These are phyloP conservation scores for Dactylonectria estremocensis DNA, from an alignment of 2,329 filamentous ascomycete species.

Conservation along the genomic window DNA sequence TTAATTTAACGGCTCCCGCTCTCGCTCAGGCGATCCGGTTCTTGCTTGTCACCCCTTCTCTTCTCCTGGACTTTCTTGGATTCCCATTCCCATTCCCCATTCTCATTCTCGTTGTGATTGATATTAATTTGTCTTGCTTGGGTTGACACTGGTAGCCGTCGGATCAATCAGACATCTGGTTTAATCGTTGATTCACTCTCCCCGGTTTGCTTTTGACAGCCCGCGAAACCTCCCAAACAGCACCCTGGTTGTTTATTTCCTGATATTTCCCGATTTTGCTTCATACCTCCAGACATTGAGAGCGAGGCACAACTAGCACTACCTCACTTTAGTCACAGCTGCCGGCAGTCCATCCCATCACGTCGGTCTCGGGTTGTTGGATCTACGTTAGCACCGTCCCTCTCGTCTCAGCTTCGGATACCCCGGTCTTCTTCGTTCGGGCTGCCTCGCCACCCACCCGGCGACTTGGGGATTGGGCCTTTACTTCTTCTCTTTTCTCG, in stretches of 20 bases:
- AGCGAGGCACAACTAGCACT: background rate
- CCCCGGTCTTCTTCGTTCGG: background rate
- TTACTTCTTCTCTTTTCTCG: conserved; percentile 12
- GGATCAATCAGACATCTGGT: too few relatives aligned
- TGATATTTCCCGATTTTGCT: background rate
- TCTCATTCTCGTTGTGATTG: too few relatives aligned
- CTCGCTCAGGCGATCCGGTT: background rate
- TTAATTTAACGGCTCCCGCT: conserved; percentile 28
- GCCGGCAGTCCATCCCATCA: background rate
- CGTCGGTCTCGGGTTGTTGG: background rate
- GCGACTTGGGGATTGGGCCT: conserved; percentile 7
- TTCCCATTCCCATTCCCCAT: too few relatives aligned
- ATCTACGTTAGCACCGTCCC: background rate
- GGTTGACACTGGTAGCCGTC: background rate
- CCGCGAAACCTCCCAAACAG: background rate
- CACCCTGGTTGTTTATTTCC: background rate
- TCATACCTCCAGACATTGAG: background rate
- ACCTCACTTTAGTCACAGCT: background rate
- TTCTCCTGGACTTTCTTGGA: background rate
- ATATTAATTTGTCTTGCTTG: background rate
- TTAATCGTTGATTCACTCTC: too few relatives aligned
- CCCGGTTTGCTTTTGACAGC: background rate
- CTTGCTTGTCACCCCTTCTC: background rate
- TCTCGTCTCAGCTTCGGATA: background rate
- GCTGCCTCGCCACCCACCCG: background rate